Conservation (phyloP, 441 rosid genomes). For the Rhodomyrtus psidioides region DNA sequence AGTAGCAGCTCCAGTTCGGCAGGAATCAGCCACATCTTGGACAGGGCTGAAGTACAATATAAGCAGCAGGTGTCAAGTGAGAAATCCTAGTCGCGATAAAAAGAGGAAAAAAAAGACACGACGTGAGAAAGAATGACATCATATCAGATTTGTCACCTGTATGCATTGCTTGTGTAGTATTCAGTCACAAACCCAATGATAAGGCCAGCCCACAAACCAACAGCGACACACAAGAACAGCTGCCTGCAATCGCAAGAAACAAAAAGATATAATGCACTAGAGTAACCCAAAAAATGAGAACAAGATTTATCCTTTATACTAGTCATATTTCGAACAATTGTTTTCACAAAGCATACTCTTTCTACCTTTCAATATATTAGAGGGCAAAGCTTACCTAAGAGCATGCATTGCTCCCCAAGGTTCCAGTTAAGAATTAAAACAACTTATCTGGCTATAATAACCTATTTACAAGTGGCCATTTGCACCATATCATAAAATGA, state of each 20-base stretch:
- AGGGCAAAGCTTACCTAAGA: neutral
- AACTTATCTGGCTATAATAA: neutral
- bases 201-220: slow-evolving; percentile 8
- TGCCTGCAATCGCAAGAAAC: neutral
- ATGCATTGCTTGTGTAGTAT: slow-evolving; percentile 5
- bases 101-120: neutral
- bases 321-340: neutral
- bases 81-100: neutral
- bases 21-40: slow-evolving; percentile 7
- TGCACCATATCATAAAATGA: neutral
- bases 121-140: neutral
- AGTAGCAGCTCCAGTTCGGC: slow-evolving; percentile 7
- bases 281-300: neutral
- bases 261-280: neutral
- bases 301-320: neutral
- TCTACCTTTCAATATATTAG: neutral
- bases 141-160: neutral
- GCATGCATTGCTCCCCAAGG: neutral
- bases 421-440: neutral
- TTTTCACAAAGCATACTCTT: neutral
- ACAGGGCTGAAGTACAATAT: neutral
- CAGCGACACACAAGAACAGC: neutral
- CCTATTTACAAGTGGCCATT: neutral
- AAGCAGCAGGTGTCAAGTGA: neutral
- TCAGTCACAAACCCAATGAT: slow-evolving; percentile 7